Evolutionary conservation across 2,329 filamentous ascomycete genomes (phyloP), one percentile per base, ranked within the genome.

Genomic region (Atkinsonella hypoxylon): DNA sequence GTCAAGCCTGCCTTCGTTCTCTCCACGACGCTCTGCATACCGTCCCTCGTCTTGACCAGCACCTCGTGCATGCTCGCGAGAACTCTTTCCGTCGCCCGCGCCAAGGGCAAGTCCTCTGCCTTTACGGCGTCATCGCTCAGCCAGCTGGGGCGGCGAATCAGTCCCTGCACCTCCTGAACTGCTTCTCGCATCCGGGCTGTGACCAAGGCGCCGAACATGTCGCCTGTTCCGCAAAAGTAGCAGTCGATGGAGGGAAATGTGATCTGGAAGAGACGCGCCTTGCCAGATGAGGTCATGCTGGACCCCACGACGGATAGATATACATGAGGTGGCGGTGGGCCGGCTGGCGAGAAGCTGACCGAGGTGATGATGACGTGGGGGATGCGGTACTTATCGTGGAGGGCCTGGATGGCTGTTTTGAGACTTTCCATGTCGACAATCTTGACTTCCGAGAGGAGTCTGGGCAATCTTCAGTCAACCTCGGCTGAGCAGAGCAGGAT

Each of bases 191-290:
- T 81, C 31, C 91, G 82, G 40, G 87, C 87, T 1, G 95, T 82
- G 63, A 89, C 89, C 44, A 98, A 76, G 8, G 91, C 91, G 31
- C 89, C 91, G 63, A 98, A 97, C 91, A 98, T 96, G 71, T 98
- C 93, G 45, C 93, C 93, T 0, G 94, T 97, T 40, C 93, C 93
- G 59, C 86, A 89, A 69, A 97, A 98, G 74, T 93, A 95, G 69
- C 89, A 87, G 63, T 95, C 87, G 53, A 96, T 83, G 30, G 85
- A 80, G 0, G 91, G 89, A 51, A 96, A 88, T 51, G 86, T 81
- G 61, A 97, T 83, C 61, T 85, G 83, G 74, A 97, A 98, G 48
- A 91, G 77, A n/a, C 93, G 83, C 0, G 91, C 82, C 41, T 74
- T 74, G 56, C 81, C 78, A 55, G 67, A 71, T 45, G 74, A 78